Evolutionary conservation across 805 yeast genomes (phyloP), one percentile per base, ranked within the genome.

Genomic region (Yueomyces sp.): DNA sequence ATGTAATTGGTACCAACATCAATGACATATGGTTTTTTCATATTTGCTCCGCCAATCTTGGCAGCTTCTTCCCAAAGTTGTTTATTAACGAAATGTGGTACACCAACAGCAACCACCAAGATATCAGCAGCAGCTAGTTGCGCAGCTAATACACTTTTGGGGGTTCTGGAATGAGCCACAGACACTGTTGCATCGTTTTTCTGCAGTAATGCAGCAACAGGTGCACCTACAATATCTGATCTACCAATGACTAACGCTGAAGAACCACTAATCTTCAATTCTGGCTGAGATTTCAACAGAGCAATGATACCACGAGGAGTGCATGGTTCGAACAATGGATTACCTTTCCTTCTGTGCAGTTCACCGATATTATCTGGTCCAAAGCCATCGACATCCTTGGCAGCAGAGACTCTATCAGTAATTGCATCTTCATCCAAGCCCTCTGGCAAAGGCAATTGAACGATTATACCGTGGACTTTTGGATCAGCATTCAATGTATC

Each of bases 381-480:
- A 56, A 90, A 92, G 2, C 98, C 98, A 62, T 90, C 98, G 40
- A 92, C 95, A 56, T 90, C 98, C 66, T 90, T 90, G 39, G 73
- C 77, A 12, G 84, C 74, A 8, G 71, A 64, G n/a, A 90, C 96
- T 2, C 87, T 72, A 55, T 81, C 78, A 40, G 97, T 92, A 52
- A 92, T 72, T 40, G 65, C 63, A 40, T 81, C 77, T 67, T 90
- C 97, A 59, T 84, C 76, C 46, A 88, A 69, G 56, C 79, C 84
- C 31, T 65, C 61, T 33, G 97, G 98, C 45, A 90, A 68, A 3
- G 98, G 98, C 50, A 90, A 73, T 68, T 88, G 98, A 45, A 90
- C 81, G 48, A 90, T 70, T 30, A 90, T 68, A 42, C 98, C 98
- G 61, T 90, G 85, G 39, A 86, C 86, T 11, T 72, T 58, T 36